Conservation (phyloP, 2,329 filamentous ascomycete species). For the Claviceps citrina region DNA sequence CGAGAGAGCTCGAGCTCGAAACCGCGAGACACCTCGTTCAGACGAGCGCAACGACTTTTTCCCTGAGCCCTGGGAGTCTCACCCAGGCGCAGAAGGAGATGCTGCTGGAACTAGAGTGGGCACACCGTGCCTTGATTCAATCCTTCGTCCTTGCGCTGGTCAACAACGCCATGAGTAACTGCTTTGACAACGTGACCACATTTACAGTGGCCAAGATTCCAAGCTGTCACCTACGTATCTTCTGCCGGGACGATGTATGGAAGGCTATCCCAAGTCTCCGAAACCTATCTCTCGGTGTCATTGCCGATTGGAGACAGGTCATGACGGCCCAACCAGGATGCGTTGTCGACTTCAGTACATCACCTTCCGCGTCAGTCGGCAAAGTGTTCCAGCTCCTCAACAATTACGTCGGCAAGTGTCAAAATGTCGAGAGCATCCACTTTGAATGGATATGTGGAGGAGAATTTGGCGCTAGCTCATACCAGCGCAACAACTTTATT, state of each 20-base stretch:
- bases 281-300: slow-evolving; percentile 39
- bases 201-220: slow-evolving; percentile 51
- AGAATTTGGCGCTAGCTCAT: slow-evolving; percentile 47
- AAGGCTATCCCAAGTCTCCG: slow-evolving; percentile 35
- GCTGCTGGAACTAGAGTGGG: slow-evolving; percentile 53
- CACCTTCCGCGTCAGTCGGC: slow-evolving; percentile 34
- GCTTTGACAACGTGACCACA: slow-evolving; percentile 39
- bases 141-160: slow-evolving; percentile 51
- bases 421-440: slow-evolving; percentile 40
- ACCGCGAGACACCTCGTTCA: too few species aligned
- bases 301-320: slow-evolving; percentile 51
- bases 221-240: slow-evolving; percentile 39
- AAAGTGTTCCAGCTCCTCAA: slow-evolving; percentile 38
- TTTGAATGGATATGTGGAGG: slow-evolving; percentile 55
- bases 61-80: slow-evolving; percentile 39
- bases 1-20: too few species aligned
- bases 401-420: slow-evolving; percentile 29
- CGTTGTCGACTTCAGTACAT: slow-evolving; percentile 31
- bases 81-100: slow-evolving; percentile 51
- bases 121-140: slow-evolving; percentile 51
- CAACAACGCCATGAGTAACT: slow-evolving; percentile 33
- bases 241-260: slow-evolving; percentile 48
- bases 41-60: too few species aligned
- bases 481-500: slow-evolving; percentile 45
- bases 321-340: slow-evolving; percentile 32